Conservation (phyloP, 139 green algal genomes). For the Raphidocelis subcapitata region DNA sequence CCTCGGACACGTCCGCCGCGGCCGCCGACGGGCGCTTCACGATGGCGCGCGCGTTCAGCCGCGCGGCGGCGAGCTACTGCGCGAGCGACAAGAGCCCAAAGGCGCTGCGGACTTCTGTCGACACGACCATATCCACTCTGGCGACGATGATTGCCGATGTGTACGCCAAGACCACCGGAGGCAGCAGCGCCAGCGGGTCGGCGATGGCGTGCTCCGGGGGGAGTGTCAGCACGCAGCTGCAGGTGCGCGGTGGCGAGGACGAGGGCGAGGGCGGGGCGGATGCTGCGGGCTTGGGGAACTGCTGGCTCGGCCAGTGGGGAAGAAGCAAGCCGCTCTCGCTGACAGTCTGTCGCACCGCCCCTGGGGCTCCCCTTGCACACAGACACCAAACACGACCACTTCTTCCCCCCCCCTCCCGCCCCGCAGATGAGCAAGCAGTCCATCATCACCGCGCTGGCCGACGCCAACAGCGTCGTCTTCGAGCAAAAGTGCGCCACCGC, state of each 20-base stretch:
- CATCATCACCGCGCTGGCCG: constrained; percentile 22
- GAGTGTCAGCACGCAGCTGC: constrained; percentile 16
- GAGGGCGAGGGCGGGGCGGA: too few species aligned
- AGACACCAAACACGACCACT: too few species aligned
- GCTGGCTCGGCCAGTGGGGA: too few species aligned
- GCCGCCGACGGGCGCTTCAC: constrained; percentile 23
- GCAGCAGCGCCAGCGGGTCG: constrained; percentile 3
- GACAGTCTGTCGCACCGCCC: too few species aligned
- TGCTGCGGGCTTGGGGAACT: too few species aligned
- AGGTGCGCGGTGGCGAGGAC: too few species aligned
- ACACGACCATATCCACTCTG: constrained; percentile 25
- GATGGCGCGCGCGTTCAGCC: constrained; percentile 16
- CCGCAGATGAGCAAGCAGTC: constrained; percentile 23
- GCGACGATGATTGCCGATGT: constrained; percentile 25
- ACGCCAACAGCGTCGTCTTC: constrained; percentile 25
- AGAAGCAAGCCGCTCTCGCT: too few species aligned
- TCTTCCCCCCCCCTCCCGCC: neutral
- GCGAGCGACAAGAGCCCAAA: constrained; percentile 15
- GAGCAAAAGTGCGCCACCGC: constrained; percentile 18
- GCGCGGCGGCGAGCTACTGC: constrained; percentile 14
- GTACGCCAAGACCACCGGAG: constrained; percentile 9
- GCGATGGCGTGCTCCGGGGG: constrained; percentile 21
- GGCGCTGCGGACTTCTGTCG: constrained; percentile 7
- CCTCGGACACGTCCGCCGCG: constrained; percentile 7
- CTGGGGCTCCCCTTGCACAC: too few species aligned